phyloP scores from a whole-genome alignment of 768 basidiomycete genomes.

The Xanthoconium stramineum region DNA sequence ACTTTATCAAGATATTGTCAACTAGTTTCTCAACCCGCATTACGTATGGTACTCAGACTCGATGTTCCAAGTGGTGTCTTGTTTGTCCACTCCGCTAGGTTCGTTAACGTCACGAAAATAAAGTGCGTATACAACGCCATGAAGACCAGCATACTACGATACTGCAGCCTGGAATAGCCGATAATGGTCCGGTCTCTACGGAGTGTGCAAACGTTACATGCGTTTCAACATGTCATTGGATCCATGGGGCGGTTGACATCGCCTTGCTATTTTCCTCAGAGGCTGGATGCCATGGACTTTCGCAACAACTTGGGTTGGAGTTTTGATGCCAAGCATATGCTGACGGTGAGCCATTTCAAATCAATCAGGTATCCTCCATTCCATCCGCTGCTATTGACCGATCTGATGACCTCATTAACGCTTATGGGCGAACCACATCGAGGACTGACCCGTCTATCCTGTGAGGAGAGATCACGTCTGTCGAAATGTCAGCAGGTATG shows the following conservation, averaged over 20 bases:
- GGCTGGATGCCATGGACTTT: slow-evolving; percentile 95
- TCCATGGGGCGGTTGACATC: slow-evolving; percentile 81
- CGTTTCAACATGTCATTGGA: slow-evolving; percentile 82
- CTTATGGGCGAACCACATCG: slow-evolving; percentile 92
- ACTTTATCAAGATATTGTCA: slow-evolving; percentile 77
- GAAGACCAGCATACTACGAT: slow-evolving; percentile 97
- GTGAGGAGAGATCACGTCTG: slow-evolving; percentile 64
- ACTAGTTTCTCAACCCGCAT: slow-evolving; percentile 64
- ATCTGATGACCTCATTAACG: slow-evolving; percentile 85
- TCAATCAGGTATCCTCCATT: slow-evolving; percentile 86
- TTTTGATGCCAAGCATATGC: slow-evolving; percentile 71
- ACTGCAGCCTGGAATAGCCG: slow-evolving; percentile 68
- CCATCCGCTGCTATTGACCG: slow-evolving; percentile 88
- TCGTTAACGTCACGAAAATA: slow-evolving; percentile 96
- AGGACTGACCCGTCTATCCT: slow-evolving; percentile 87
- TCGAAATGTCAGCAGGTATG: slow-evolving; percentile 74
- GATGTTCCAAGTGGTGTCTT: slow-evolving; percentile 93
- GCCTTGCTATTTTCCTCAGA: slow-evolving; percentile 75
- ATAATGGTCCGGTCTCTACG: slow-evolving; percentile 81
- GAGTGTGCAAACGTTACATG: slow-evolving; percentile 89
- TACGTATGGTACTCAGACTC: slow-evolving; percentile 82
- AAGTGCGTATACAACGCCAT: slow-evolving; percentile 99
- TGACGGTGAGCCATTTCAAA: slow-evolving; percentile 57
- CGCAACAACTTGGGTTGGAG: slow-evolving; percentile 46
- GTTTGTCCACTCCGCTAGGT: slow-evolving; percentile 93